A percentile compares a stretch with the other conserved stretches of the same genome.
These are phyloP conservation scores for Penicillium maclennaniae DNA, from an alignment of 495 filamentous ascomycete genomes.

Conservation along the genomic window DNA sequence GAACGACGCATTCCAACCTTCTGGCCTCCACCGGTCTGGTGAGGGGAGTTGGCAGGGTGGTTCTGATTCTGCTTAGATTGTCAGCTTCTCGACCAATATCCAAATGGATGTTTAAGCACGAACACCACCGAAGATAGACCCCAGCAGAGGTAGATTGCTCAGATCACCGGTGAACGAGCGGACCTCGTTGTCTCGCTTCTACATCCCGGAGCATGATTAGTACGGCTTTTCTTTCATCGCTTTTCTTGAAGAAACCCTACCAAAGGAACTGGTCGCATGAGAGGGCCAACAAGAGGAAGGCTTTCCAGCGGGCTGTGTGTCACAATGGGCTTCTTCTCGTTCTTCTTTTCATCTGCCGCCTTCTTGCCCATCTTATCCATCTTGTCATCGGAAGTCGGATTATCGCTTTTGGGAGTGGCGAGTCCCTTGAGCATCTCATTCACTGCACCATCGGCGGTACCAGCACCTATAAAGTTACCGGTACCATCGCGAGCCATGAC, in stretches of 20 bases:
- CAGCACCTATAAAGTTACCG: conserved; percentile 19
- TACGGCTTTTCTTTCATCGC: background rate
- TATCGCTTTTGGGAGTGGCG: background rate
- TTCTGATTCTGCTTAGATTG: background rate
- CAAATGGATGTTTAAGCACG: background rate
- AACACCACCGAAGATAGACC: conserved; percentile 18
- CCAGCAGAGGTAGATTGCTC: conserved; percentile 13
- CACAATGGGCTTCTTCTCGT: background rate
- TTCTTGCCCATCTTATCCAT: conserved; percentile 1
- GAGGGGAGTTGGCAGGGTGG: background rate
- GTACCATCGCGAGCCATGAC: conserved; percentile 11
- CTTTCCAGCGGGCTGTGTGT: background rate
- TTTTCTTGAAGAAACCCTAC: background rate
- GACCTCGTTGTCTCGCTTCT: conserved; percentile 4
- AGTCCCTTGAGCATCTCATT: conserved; percentile 10
- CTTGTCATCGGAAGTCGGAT: background rate
- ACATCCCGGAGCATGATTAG: background rate
- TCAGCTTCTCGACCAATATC: background rate
- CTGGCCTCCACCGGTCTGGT: background rate
- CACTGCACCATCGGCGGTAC: conserved; percentile 10
- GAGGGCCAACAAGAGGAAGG: background rate
- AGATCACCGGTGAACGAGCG: conserved; percentile 18
- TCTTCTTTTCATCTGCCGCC: conserved; percentile 2
- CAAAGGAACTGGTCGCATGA: background rate
- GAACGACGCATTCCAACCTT: background rate